Percentiles rank a stretch among this genome's conserved stretches.
These are phyloP conservation scores for Stagonosporopsis cucurbitacearum DNA, from an alignment of 2,329 filamentous ascomycete genomes.

Conservation along the genomic window DNA sequence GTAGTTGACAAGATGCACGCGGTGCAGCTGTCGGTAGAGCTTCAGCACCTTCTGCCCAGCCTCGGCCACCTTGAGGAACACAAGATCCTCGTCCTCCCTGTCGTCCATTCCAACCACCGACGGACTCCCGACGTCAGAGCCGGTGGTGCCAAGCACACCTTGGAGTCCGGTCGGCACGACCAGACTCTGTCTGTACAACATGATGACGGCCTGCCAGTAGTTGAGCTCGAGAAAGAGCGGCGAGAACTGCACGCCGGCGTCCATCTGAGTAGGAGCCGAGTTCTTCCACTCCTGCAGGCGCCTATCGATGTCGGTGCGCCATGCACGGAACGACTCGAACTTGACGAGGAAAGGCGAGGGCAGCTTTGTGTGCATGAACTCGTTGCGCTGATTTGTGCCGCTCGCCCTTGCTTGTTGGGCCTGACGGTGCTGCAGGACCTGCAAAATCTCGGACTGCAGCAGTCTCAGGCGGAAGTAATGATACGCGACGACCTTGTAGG, in stretches of 20 bases:
- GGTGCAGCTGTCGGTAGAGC: conserved; percentile 87
- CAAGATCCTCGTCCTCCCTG: conserved; percentile 83
- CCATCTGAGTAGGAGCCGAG: conserved; percentile 74
- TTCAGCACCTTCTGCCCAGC: conserved; percentile 92
- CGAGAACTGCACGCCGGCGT: conserved; percentile 88
- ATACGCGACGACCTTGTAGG: conserved; percentile 88
- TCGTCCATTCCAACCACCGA: conserved; percentile 67
- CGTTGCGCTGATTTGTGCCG: conserved; percentile 69
- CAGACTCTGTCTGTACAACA: conserved; percentile 91
- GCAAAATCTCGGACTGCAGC: conserved; percentile 91
- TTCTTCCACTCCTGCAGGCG: conserved; percentile 87
- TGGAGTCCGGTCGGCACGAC: conserved; percentile 85
- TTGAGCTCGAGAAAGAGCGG: conserved; percentile 91
- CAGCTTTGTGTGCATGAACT: conserved; percentile 78
- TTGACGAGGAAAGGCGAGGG: conserved; percentile 84
- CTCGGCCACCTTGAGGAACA: conserved; percentile 94
- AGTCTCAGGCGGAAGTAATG: conserved; percentile 91
- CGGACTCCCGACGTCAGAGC: conserved; percentile 65
- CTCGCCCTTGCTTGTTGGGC: conserved; percentile 75
- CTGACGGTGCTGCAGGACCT: conserved; percentile 92
- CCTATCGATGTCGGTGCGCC: conserved; percentile 86
- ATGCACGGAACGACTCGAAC: conserved; percentile 85
- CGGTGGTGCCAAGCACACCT: conserved; percentile 69
- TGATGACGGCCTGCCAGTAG: conserved; percentile 96
- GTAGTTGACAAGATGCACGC: conserved; percentile 89